phyloP scores from a whole-genome alignment of 2,329 filamentous ascomycete genomes.

The Penicillium sp. region DNA sequence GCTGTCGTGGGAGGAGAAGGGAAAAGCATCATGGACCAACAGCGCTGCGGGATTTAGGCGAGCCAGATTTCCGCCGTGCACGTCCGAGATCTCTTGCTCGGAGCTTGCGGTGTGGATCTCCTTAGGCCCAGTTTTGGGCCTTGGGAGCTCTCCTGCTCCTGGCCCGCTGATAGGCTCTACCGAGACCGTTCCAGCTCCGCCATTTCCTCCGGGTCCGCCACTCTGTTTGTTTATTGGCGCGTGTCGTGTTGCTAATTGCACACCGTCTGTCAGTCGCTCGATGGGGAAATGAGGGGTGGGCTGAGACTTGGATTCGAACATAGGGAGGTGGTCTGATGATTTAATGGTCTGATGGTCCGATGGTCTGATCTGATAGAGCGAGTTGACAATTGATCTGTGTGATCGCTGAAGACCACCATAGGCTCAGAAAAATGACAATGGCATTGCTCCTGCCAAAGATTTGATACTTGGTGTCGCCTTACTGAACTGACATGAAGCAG shows the following conservation, averaged over 20 bases:
- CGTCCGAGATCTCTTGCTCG: constrained; percentile 30
- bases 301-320: neutral
- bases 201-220: constrained; percentile 7
- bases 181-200: constrained; percentile 4
- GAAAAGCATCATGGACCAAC: constrained; percentile 26
- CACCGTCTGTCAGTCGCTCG: constrained; percentile 13
- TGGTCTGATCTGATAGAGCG: neutral
- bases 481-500: too few species aligned
- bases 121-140: neutral
- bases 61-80: constrained; percentile 29
- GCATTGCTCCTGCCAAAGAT: too few species aligned
- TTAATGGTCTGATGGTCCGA: too few species aligned
- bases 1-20: constrained; percentile 10
- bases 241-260: neutral
- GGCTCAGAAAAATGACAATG: too few species aligned
- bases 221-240: constrained; percentile 3
- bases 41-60: constrained; percentile 25
- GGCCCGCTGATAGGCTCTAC: constrained; percentile 10
- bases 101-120: constrained; percentile 7
- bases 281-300: constrained; percentile 13
- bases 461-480: too few species aligned
- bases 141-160: neutral
- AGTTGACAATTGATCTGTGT: neutral
- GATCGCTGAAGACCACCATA: too few species aligned
- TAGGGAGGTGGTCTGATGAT: neutral